phyloP scores from a whole-genome alignment of 495 filamentous ascomycete species.

The Hypoxylon perforatum region DNA sequence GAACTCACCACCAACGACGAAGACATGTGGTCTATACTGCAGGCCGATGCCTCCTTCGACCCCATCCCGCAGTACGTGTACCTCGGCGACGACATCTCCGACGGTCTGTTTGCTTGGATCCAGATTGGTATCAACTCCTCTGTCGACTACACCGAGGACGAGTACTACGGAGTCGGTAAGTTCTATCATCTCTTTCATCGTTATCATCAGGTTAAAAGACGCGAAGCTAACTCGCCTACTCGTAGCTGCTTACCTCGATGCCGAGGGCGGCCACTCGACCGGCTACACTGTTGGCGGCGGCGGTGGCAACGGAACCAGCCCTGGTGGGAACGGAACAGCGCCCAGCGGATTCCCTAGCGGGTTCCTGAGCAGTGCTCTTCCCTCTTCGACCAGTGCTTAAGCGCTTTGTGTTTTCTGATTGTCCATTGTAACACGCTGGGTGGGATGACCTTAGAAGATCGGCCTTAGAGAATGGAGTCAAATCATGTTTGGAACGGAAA shows the following conservation, averaged over 20 bases:
- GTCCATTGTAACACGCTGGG: neutral
- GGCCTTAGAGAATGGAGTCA: neutral
- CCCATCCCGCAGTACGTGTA: constrained; percentile 68
- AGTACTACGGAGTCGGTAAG: constrained; percentile 36
- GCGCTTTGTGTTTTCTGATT: neutral
- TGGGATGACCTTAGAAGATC: neutral
- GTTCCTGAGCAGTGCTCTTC: constrained; percentile 8
- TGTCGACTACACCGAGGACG: constrained; percentile 43
- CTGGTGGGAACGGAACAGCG: constrained; percentile 28
- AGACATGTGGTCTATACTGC: constrained; percentile 56
- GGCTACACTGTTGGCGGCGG: constrained; percentile 29
- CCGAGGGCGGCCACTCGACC: constrained; percentile 42
- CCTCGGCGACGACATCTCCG: constrained; percentile 59
- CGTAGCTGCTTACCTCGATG: constrained; percentile 38
- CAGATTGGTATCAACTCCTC: constrained; percentile 58
- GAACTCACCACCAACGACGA: constrained; percentile 60
- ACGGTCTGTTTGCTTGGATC: constrained; percentile 66
- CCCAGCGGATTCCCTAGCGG: constrained; percentile 21
- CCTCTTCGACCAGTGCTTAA: constrained; percentile 20
- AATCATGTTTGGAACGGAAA: neutral
- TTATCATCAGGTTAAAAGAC: too few species aligned
- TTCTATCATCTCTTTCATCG: too few species aligned
- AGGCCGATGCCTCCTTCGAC: constrained; percentile 62
- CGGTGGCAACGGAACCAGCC: constrained; percentile 26
- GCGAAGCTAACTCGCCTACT: neutral